Conservation (phyloP, 2,329 filamentous ascomycete species). For the Amauroascus niger region DNA sequence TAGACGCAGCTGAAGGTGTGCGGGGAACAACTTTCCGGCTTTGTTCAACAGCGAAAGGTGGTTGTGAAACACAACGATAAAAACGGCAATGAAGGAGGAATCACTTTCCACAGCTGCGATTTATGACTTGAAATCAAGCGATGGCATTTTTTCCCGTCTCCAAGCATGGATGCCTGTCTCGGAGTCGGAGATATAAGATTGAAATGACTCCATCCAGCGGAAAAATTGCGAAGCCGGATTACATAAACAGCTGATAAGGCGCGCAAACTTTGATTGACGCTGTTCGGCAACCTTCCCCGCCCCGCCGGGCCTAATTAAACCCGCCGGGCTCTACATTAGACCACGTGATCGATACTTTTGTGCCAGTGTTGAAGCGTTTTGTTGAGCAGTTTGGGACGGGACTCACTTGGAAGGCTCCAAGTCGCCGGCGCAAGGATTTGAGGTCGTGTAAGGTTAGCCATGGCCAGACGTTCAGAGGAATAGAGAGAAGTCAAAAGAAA, state of each 20-base stretch:
- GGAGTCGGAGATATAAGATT: background rate
- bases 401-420: too few species aligned
- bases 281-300: too few species aligned
- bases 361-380: too few species aligned
- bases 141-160: background rate
- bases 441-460: too few species aligned
- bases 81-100: background rate
- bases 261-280: too few species aligned
- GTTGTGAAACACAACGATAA: background rate
- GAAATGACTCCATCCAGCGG: background rate
- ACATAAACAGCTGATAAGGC: conserved; percentile 4
- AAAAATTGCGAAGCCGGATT: background rate
- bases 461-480: background rate
- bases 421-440: too few species aligned
- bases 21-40: background rate
- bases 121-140: background rate
- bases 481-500: background rate
- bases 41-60: background rate
- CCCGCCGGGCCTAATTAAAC: too few species aligned
- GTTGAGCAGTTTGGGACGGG: too few species aligned
- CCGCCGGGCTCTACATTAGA: too few species aligned
- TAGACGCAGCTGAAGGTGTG: conserved; percentile 3
- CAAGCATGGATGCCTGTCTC: background rate
- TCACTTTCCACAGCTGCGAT: conserved; percentile 1
- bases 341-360: too few species aligned